phyloP scores from a whole-genome alignment of 208 protist genomes.

The Trypanosoma avium region DNA sequence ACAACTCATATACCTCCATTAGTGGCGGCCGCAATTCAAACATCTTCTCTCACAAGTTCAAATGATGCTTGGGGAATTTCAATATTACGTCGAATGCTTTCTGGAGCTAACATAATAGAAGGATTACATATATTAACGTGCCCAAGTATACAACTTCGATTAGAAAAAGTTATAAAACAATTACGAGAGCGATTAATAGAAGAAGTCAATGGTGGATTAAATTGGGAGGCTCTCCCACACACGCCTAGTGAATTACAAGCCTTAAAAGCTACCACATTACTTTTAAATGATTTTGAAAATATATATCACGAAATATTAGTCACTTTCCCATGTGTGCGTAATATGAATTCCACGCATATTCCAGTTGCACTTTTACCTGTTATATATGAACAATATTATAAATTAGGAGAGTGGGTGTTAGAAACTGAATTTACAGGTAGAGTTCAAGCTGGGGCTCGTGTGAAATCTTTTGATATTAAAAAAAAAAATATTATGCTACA shows the following conservation, averaged over 20 bases:
- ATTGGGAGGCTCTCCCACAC: not conserved
- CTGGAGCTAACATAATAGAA: constrained; percentile 19
- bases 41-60: too few relatives aligned
- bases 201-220: constrained; percentile 2
- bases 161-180: constrained; percentile 3
- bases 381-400: constrained; percentile 18
- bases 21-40: not conserved
- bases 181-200: constrained; percentile 10
- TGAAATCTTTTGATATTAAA: constrained; percentile 13
- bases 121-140: constrained; percentile 24
- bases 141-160: constrained; percentile 20
- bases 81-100: not conserved
- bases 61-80: not conserved
- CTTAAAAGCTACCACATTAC: constrained; percentile 1
- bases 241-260: constrained; percentile 9
- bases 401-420: constrained; percentile 21
- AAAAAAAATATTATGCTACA: constrained; percentile 12
- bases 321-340: constrained; percentile 15
- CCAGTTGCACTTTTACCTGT: constrained; percentile 18
- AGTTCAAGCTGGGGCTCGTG: not conserved
- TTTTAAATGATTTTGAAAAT: constrained; percentile 22
- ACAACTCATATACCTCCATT: too few relatives aligned
- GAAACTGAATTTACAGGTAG: constrained; percentile 1
- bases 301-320: constrained; percentile 9
- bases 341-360: constrained; percentile 19